Evolutionary conservation across 1,284 basidiomycete genomes (phyloP), one percentile per base, ranked within the genome.

Genomic region (Rhodotorula sp.): DNA sequence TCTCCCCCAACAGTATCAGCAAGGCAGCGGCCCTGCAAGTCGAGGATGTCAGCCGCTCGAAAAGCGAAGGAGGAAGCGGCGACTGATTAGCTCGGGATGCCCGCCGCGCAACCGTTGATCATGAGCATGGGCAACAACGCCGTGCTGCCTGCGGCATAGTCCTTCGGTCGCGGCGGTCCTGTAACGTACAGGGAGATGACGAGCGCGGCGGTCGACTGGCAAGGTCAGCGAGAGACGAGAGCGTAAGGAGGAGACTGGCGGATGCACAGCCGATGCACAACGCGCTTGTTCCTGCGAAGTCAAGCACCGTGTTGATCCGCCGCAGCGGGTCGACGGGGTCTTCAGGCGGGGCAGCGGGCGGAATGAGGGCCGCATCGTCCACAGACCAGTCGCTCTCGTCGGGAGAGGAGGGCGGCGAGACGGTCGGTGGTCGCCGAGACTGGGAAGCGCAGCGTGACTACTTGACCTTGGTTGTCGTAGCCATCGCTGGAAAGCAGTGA

Each of bases 1-100:
- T 73, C 64, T 65, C 75, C 62, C 70, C 76, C 76, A 62, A 78
- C 67, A 77, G 76, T 44, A 73, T 76, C 9, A 73, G 20, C 0
- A 54, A 2, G 0, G 59, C 64, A 1, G 56, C 61, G 0, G 53
- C 11, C 68, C 68, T 69, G 53, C 22, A 13, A 3, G 11, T 4
- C 7, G 16, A n/a, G 11, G 9, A n/a, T 22, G 20, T 30, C 13
- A 31, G 47, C 16, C 4, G 28, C 0, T 0, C 6, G 10, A 15
- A 53, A 28, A 7, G 4, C 22, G 20, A 24, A 4, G 34, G 46
- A 24, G 34, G 15, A 7, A 13, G 28, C 10, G 6, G 5, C 2
- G 34, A 9, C 47, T 15, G 11, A 52, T 62, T 59, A 66, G 28
- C 60, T 64, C 4, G 71, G 71, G 2, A 70, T 10, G 1, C 26